phyloP scores from a whole-genome alignment of 139 green algal genomes.

The Picochlorum sp. region DNA sequence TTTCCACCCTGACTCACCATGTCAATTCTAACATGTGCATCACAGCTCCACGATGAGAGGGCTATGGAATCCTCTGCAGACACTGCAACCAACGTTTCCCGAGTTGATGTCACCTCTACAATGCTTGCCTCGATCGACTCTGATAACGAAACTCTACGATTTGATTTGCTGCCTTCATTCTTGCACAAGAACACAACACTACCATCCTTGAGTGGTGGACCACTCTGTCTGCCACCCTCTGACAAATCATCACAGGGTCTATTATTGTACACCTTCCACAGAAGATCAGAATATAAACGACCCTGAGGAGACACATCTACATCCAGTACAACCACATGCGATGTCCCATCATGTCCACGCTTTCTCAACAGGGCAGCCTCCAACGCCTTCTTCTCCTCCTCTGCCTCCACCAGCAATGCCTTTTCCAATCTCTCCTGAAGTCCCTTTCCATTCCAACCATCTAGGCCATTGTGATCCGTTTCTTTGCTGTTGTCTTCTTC shows the following conservation, averaged over 20 bases:
- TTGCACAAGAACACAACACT: not conserved
- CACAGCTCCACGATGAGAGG: not conserved
- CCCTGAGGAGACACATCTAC: not conserved
- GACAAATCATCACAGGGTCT: not conserved
- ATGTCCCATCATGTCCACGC: not conserved
- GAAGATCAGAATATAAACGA: not conserved
- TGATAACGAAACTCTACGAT: not conserved
- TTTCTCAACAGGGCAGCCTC: not conserved
- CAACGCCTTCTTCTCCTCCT: not conserved
- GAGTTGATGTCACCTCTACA: not conserved
- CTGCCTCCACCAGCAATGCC: not conserved
- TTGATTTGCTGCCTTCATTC: not conserved
- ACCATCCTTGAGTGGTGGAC: not conserved
- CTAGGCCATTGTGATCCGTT: no score
- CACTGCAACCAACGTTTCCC: not conserved
- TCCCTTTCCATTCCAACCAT: no score
- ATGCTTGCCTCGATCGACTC: not conserved
- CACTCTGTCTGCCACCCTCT: not conserved
- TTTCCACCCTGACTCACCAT: slow-evolving; percentile 19
- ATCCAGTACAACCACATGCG: not conserved
- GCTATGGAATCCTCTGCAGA: not conserved
- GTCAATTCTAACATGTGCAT: not conserved
- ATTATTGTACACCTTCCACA: not conserved
- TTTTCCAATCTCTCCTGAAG: not conserved
- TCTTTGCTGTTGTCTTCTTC: no score